Conservation (phyloP, 805 yeast genomes). For the Saturnispora bothae region DNA sequence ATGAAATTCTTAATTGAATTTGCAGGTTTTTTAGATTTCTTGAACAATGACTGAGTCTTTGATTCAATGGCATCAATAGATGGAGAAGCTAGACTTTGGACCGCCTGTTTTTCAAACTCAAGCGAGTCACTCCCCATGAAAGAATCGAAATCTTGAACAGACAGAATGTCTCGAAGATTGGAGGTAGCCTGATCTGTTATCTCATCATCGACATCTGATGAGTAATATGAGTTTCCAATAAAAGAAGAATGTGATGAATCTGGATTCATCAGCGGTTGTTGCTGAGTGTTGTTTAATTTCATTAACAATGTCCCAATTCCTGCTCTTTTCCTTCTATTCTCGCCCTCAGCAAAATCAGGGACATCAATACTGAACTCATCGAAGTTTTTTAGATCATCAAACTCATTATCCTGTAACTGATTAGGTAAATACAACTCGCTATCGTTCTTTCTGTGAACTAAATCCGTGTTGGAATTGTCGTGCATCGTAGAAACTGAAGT, state of each 20-base stretch:
- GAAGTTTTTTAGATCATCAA: constrained; percentile 18
- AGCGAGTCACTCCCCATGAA: not conserved
- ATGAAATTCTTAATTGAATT: constrained; percentile 6
- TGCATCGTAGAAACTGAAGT: not conserved
- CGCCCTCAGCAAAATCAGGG: constrained; percentile 33
- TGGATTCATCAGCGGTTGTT: not conserved
- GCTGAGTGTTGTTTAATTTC: constrained; percentile 44
- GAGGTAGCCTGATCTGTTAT: constrained; percentile 2
- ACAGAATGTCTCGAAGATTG: constrained; percentile 3
- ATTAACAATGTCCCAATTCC: constrained; percentile 79
- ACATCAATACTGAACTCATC: constrained; percentile 31
- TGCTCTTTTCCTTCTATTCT: constrained; percentile 50
- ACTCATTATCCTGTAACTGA: constrained; percentile 11
- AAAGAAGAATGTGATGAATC: constrained; percentile 4
- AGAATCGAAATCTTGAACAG: constrained; percentile 2
- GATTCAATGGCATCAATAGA: constrained; percentile 1
- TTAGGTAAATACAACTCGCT: constrained; percentile 5
- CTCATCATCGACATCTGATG: constrained; percentile 4
- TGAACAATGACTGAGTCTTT: constrained; percentile 2
- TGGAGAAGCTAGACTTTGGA: not conserved
- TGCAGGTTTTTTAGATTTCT: constrained; percentile 4
- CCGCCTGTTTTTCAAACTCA: constrained; percentile 2
- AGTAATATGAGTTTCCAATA: constrained; percentile 5
- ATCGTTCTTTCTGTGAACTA: not conserved
- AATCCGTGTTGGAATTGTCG: not conserved